Conservation (phyloP, 805 yeast genomes). For the Middelhovenomyces tepae region DNA sequence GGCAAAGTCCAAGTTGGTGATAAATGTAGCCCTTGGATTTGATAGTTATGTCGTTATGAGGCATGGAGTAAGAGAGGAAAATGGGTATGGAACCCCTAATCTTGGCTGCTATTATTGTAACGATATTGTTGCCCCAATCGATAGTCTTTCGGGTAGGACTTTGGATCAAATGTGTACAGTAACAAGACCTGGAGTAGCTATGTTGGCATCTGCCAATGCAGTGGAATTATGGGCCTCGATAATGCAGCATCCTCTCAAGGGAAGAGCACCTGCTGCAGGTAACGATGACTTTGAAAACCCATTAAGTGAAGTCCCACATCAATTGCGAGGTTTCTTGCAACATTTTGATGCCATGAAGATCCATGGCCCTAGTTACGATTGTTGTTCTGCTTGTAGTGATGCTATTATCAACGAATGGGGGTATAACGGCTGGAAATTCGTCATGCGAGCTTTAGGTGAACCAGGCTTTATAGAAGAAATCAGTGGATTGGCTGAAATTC, state of each 20-base stretch:
- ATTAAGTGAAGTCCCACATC: constrained; percentile 63
- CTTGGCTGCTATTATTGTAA: constrained; percentile 94
- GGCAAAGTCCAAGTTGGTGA: constrained; percentile 59
- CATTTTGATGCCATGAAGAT: constrained; percentile 56
- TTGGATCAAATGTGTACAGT: constrained; percentile 99
- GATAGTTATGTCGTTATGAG: constrained; percentile 91
- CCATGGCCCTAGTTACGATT: constrained; percentile 59
- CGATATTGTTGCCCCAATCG: constrained; percentile 90
- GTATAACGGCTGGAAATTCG: constrained; percentile 70
- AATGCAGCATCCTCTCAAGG: constrained; percentile 54
- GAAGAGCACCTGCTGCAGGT: constrained; percentile 34
- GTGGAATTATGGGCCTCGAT: constrained; percentile 74
- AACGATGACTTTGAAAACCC: constrained; percentile 28
- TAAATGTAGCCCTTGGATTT: constrained; percentile 92
- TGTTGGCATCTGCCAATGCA: constrained; percentile 76
- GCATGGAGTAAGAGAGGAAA: constrained; percentile 52
- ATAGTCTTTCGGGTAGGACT: constrained; percentile 78
- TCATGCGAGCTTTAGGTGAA: constrained; percentile 58
- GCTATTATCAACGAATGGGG: constrained; percentile 45
- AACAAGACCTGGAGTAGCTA: constrained; percentile 92
- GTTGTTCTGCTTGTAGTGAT: constrained; percentile 82
- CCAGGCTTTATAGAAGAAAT: constrained; percentile 60
- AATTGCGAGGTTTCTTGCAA: constrained; percentile 76
- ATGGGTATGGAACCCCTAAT: constrained; percentile 26
- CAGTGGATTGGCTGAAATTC: constrained; percentile 72